phyloP scores from a whole-genome alignment of 495 filamentous ascomycete genomes.

The Penicillium bovifimosum region DNA sequence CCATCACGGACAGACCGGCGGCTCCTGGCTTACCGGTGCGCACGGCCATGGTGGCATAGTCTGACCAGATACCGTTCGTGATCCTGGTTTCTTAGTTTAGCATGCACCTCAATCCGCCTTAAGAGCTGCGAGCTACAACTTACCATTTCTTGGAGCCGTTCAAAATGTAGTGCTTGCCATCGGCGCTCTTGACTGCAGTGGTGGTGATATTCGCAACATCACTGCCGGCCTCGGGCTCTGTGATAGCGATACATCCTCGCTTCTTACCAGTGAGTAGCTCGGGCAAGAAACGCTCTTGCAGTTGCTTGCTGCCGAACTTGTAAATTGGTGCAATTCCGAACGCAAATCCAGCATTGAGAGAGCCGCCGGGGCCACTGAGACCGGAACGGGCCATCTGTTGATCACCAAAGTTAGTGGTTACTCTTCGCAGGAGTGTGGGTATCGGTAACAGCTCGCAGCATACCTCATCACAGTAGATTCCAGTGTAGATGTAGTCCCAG shows the following conservation, averaged over 20 bases:
- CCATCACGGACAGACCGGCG: conserved; percentile 56
- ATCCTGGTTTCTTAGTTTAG: conserved; percentile 43
- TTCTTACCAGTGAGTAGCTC: conserved; percentile 62
- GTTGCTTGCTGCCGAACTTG: conserved; percentile 55
- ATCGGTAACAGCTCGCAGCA: too few relatives aligned
- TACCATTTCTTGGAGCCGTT: conserved; percentile 79
- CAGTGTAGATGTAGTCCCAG: conserved; percentile 65
- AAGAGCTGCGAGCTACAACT: background rate
- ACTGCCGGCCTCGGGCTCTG: conserved; percentile 65
- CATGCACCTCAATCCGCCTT: background rate
- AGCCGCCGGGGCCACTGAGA: conserved; percentile 52
- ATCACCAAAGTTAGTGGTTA: background rate
- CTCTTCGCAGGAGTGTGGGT: too few relatives aligned
- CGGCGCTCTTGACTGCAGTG: conserved; percentile 55
- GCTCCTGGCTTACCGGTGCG: conserved; percentile 66
- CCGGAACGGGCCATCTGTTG: conserved; percentile 57
- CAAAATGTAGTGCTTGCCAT: conserved; percentile 63
- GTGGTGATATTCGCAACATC: conserved; percentile 69
- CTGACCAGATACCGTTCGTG: conserved; percentile 72
- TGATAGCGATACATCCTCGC: conserved; percentile 70
- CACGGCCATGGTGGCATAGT: conserved; percentile 68
- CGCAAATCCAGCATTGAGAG: conserved; percentile 61
- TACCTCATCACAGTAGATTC: conserved; percentile 64
- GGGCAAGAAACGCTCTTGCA: conserved; percentile 61
- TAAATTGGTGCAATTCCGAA: conserved; percentile 67